Percentiles rank a stretch among this genome's conserved stretches.
Conservation (phyloP, 805 yeast genomes). For the Suhomyces canberraensis region DNA sequence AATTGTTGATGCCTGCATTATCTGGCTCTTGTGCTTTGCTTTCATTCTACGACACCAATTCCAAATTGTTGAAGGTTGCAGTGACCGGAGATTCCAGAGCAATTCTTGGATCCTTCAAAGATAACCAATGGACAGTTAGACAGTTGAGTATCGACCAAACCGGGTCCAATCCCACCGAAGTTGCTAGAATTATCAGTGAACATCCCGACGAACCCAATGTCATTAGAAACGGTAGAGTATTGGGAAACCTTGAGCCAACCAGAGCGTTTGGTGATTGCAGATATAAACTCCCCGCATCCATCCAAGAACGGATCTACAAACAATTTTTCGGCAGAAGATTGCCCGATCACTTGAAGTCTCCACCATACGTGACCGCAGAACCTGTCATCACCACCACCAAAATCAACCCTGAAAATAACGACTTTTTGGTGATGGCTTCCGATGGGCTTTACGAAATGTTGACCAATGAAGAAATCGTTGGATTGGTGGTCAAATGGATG, state of each 20-base stretch:
- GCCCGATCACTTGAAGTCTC: constrained; percentile 73
- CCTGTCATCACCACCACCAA: constrained; percentile 86
- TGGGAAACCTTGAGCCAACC: constrained; percentile 92
- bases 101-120: constrained; percentile 68
- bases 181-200: constrained; percentile 73
- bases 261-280: constrained; percentile 97
- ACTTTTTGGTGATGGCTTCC: constrained; percentile 87
- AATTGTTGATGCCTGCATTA: constrained; percentile 83
- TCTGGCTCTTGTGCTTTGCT: constrained; percentile 93
- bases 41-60: constrained; percentile 77
- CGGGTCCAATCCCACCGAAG: constrained; percentile 87
- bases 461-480: constrained; percentile 88
- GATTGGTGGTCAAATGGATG: constrained; percentile 91
- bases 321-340: constrained; percentile 78
- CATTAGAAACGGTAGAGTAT: constrained; percentile 79
- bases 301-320: constrained; percentile 70
- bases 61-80: constrained; percentile 76
- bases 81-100: constrained; percentile 97
- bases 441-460: constrained; percentile 93
- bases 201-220: constrained; percentile 91
- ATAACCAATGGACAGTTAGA: constrained; percentile 80
- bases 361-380: constrained; percentile 97
- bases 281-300: constrained; percentile 75
- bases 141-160: constrained; percentile 91
- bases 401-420: constrained; percentile 66